Evolutionary conservation across 169 alveolate species (phyloP).

Genomic region (Plasmodium fragile): DNA sequence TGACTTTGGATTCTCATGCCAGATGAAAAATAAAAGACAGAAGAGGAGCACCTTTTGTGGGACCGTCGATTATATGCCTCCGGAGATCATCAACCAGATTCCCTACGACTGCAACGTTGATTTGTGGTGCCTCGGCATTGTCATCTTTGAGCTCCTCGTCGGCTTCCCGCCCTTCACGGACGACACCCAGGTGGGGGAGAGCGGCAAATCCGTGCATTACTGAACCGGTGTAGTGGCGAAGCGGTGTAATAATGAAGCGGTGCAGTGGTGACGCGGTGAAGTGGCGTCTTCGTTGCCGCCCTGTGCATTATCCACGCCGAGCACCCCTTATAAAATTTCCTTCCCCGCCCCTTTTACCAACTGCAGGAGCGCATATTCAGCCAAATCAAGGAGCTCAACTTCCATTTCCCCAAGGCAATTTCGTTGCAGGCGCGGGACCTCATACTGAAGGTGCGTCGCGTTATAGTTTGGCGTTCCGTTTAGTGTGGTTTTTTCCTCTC

Average conservation of each 20-base stretch:
- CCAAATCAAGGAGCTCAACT: slow-evolving; percentile 60
- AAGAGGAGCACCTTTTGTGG: slow-evolving; percentile 95
- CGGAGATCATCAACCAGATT: slow-evolving; percentile 91
- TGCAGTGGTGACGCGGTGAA: background rate
- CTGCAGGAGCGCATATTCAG: slow-evolving; percentile 58
- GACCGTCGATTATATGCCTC: slow-evolving; percentile 94
- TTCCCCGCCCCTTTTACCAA: background rate
- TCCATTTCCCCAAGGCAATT: slow-evolving; percentile 62
- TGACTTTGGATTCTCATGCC: slow-evolving; percentile 94
- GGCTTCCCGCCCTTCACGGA: slow-evolving; percentile 93
- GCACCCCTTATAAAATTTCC: background rate
- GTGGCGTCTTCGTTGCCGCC: background rate
- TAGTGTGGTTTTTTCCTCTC: background rate
- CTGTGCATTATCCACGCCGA: no score
- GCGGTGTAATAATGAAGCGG: no score
- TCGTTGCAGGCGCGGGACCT: slow-evolving; percentile 46
- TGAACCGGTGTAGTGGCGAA: background rate
- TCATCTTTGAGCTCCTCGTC: slow-evolving; percentile 91
- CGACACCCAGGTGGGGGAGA: slow-evolving; percentile 42
- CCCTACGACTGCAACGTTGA: slow-evolving; percentile 92
- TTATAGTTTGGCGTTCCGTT: background rate
- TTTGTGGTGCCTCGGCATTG: slow-evolving; percentile 95
- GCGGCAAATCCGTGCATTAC: no score
- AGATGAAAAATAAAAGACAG: slow-evolving; percentile 87
- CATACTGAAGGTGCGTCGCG: slow-evolving; percentile 34